Conservation (phyloP, 371 early-diverging fungal genomes). For the Choanephora cucurbitarum region DNA sequence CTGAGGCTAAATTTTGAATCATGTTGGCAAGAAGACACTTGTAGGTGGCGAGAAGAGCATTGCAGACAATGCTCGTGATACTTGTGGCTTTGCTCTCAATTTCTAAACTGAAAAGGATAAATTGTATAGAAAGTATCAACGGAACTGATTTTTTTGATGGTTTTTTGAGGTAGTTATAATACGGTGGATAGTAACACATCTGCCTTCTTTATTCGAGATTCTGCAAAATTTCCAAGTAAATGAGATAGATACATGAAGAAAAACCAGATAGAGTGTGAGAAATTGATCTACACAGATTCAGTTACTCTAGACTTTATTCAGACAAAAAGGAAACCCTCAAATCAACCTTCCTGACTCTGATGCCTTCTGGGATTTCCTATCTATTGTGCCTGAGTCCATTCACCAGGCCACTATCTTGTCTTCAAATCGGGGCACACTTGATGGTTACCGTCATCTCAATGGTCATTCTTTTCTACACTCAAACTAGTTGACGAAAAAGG, state of each 20-base stretch:
- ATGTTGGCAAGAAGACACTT: constrained; percentile 76
- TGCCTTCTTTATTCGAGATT: constrained; percentile 71
- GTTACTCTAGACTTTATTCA: constrained; percentile 65
- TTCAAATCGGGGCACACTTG: constrained; percentile 79
- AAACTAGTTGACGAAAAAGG: constrained; percentile 74
- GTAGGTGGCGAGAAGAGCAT: constrained; percentile 76
- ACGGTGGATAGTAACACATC: constrained; percentile 74
- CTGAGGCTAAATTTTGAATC: constrained; percentile 73
- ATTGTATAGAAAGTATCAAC: neutral
- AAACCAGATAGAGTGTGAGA: neutral
- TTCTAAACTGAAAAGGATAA: constrained; percentile 73
- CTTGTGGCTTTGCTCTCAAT: constrained; percentile 78
- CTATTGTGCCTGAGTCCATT: constrained; percentile 72
- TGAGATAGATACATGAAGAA: neutral
- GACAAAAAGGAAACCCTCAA: constrained; percentile 76
- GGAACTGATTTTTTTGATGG: neutral
- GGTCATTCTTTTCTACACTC: constrained; percentile 75
- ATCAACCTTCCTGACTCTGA: constrained; percentile 61
- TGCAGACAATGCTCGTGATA: constrained; percentile 74
- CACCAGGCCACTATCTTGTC: constrained; percentile 78
- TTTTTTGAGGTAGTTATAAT: constrained; percentile 49
- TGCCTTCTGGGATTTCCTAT: constrained; percentile 74
- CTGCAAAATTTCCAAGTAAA: constrained; percentile 65
- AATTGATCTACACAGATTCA: neutral
- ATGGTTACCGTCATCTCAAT: constrained; percentile 79